phyloP scores from a whole-genome alignment of 345 rosid genomes.

The Brassica incana region DNA sequence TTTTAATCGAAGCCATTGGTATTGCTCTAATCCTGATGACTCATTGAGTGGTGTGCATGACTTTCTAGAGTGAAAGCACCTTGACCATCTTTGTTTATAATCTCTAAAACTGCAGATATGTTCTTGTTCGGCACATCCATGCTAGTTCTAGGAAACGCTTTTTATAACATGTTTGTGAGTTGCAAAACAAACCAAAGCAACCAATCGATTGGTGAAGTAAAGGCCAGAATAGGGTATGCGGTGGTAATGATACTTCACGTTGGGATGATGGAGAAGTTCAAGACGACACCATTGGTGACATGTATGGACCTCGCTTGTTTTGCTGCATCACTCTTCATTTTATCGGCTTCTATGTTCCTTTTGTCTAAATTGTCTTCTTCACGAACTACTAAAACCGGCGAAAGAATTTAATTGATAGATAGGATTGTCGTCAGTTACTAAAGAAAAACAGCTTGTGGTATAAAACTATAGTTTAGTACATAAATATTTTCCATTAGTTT shows the following conservation, averaged over 20 bases:
- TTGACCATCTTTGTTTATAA: not conserved
- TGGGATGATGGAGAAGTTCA: constrained; percentile 69
- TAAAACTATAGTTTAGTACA: not conserved
- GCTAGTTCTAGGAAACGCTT: constrained; percentile 59
- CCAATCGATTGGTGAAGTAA: constrained; percentile 59
- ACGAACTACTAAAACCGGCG: not conserved
- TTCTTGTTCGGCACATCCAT: constrained; percentile 65
- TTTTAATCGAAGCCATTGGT: constrained; percentile 71
- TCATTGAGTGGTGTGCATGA: not conserved
- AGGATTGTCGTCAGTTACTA: not conserved
- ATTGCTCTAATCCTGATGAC: not conserved
- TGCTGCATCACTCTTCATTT: constrained; percentile 57
- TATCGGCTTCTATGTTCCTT: constrained; percentile 59
- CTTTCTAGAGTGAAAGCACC: not conserved
- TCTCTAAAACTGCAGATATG: constrained; percentile 53
- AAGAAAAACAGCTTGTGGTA: not conserved
- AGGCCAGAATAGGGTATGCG: constrained; percentile 68
- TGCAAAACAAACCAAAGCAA: constrained; percentile 53
- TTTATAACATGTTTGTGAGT: constrained; percentile 64
- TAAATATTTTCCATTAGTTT: not conserved
- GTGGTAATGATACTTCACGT: constrained; percentile 72
- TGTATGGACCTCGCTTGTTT: constrained; percentile 69
- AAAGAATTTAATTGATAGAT: not conserved
- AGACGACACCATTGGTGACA: constrained; percentile 46
- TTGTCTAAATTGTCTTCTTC: constrained; percentile 52